Evolutionary conservation across 768 basidiomycete genomes (phyloP).

Genomic region (Paxillus rubicundulus): DNA sequence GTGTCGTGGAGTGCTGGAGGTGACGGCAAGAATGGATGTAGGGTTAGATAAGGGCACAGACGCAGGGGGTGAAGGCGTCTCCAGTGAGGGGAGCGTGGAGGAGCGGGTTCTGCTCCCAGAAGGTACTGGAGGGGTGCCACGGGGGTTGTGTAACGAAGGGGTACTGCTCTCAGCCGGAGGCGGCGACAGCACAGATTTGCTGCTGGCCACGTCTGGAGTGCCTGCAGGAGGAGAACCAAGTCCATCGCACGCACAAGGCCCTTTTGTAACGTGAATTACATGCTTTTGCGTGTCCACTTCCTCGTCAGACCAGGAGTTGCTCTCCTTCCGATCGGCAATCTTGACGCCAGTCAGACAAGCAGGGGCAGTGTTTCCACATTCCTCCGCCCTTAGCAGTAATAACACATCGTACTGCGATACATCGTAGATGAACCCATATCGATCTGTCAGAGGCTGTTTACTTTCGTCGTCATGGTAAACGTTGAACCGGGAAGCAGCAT

Average conservation of each 20-base stretch:
- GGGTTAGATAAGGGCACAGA: constrained; percentile 12
- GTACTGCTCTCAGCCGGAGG: constrained; percentile 18
- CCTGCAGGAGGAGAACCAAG: constrained; percentile 9
- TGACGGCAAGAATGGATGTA: constrained; percentile 59
- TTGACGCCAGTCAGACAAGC: constrained; percentile 85
- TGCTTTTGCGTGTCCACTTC: constrained; percentile 42
- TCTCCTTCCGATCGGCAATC: constrained; percentile 80
- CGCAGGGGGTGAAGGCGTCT: constrained; percentile 17
- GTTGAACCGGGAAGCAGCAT: constrained; percentile 54
- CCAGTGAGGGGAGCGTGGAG: constrained; percentile 34
- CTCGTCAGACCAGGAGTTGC: constrained; percentile 73
- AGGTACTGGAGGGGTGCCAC: constrained; percentile 46
- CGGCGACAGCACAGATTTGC: constrained; percentile 11
- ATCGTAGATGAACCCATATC: constrained; percentile 91
- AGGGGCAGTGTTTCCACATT: constrained; percentile 73
- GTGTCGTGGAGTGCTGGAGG: constrained; percentile 64
- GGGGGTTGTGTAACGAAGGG: constrained; percentile 31
- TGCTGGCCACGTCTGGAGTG: constrained; percentile 10
- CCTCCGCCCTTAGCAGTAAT: constrained; percentile 67
- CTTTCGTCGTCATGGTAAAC: constrained; percentile 50
- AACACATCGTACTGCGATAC: constrained; percentile 78
- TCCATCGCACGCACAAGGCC: constrained; percentile 41
- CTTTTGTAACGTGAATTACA: constrained; percentile 39
- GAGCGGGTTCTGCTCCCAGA: constrained; percentile 49
- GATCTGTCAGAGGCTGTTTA: constrained; percentile 70